Evolutionary conservation across 768 basidiomycete genomes (phyloP).

Genomic region (Clathrus columnatus): DNA sequence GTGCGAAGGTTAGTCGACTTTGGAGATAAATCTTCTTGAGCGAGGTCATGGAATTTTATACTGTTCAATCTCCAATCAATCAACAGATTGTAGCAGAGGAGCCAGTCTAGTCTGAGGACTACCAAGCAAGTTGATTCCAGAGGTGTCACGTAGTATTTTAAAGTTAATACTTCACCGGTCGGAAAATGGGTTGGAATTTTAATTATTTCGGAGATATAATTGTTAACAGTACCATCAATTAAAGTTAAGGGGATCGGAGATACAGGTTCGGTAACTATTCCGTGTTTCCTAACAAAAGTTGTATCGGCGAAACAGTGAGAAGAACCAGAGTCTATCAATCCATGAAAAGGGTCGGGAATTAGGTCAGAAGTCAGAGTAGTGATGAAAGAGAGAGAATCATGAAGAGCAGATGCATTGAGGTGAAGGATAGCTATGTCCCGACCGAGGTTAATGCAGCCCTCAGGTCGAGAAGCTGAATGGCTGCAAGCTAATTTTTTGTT

Average conservation of each 20-base stretch:
- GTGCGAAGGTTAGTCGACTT: neutral
- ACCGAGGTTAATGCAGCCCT: neutral
- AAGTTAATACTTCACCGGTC: neutral
- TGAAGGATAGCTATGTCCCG: neutral
- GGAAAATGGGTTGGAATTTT: neutral
- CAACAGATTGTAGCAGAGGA: slow-evolving; percentile 16
- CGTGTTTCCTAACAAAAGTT: neutral
- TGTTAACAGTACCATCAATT: neutral
- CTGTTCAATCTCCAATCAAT: slow-evolving; percentile 16
- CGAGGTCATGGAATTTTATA: neutral
- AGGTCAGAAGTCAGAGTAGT: neutral
- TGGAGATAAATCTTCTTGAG: neutral
- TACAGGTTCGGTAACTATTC: neutral
- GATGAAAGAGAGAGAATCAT: neutral
- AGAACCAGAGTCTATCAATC: neutral
- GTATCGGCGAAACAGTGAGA: neutral
- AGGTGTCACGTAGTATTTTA: neutral
- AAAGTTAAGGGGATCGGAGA: neutral
- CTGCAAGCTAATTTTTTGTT: neutral
- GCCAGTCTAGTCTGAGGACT: slow-evolving; percentile 14
- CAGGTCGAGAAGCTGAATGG: neutral
- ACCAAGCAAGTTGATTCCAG: neutral
- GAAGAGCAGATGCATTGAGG: neutral
- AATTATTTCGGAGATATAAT: neutral
- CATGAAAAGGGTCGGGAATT: neutral